A percentile compares a stretch with the other conserved stretches of the same genome.
These are phyloP conservation scores for Ceratobasidium sp. DNA, from an alignment of 1,284 basidiomycete genomes.

Conservation along the genomic window DNA sequence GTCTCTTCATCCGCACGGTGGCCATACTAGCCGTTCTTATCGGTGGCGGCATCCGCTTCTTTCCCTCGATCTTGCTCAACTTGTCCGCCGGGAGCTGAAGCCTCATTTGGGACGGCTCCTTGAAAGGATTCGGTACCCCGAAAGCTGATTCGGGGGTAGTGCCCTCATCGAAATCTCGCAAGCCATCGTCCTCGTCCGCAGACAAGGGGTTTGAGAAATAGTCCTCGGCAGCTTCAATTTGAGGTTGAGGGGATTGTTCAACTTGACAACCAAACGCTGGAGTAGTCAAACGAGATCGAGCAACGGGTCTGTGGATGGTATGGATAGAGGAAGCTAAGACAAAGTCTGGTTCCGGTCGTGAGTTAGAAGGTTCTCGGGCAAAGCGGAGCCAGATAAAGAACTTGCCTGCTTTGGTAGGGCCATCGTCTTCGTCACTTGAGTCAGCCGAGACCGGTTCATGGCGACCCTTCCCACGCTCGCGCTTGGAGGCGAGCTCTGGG, in stretches of 20 bases:
- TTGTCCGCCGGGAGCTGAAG: conserved; percentile 49
- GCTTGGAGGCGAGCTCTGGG: conserved; percentile 62
- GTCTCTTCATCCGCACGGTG: conserved; percentile 75
- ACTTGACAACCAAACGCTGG: conserved; percentile 24
- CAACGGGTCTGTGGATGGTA: conserved; percentile 83
- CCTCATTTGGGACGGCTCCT: conserved; percentile 30
- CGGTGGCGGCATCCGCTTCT: conserved; percentile 52
- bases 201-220: conserved; percentile 53
- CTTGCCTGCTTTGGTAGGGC: conserved; percentile 42
- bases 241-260: conserved; percentile 48
- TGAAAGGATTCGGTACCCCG: conserved; percentile 18
- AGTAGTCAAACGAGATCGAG: conserved; percentile 52
- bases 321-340: conserved; percentile 73
- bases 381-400: not conserved
- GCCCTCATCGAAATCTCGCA: conserved; percentile 59
- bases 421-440: conserved; percentile 47
- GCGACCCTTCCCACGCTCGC: conserved; percentile 35
- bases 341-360: conserved; percentile 34
- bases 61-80: conserved; percentile 48
- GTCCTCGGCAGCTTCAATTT: conserved; percentile 46
- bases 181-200: conserved; percentile 58
- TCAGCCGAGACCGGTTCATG: conserved; percentile 37
- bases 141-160: conserved; percentile 48
- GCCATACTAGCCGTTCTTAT: conserved; percentile 69
- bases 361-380: not conserved